These are phyloP conservation scores for Globisporangium nagaii DNA, from an alignment of 352 stramenopile species.

Conservation along the genomic window DNA sequence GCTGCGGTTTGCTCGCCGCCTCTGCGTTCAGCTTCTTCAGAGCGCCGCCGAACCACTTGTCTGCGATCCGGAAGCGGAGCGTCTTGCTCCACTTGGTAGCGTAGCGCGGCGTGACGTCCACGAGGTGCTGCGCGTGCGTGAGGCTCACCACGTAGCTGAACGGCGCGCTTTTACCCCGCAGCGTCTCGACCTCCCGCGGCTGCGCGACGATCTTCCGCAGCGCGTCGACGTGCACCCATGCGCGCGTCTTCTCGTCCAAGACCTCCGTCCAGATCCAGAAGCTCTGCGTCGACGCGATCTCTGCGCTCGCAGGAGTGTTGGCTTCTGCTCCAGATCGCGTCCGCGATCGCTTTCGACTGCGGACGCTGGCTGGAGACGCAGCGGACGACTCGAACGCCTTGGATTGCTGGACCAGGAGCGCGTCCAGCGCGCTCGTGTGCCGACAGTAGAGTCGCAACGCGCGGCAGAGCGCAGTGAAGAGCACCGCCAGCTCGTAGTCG, in stretches of 20 bases:
- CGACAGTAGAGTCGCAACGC: slow-evolving; percentile 43
- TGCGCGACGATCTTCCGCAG: slow-evolving; percentile 36
- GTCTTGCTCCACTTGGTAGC: slow-evolving; percentile 59
- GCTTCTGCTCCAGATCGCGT: background rate
- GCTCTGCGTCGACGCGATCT: slow-evolving; percentile 6
- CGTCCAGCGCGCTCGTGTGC: slow-evolving; percentile 46
- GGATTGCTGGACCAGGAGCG: slow-evolving; percentile 36
- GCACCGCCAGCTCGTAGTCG: slow-evolving; percentile 43
- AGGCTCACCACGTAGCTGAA: slow-evolving; percentile 67
- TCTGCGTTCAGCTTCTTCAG: slow-evolving; percentile 36
- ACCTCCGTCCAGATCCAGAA: slow-evolving; percentile 71
- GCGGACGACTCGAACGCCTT: slow-evolving; percentile 33
- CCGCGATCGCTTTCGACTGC: slow-evolving; percentile 3
- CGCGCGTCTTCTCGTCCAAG: slow-evolving; percentile 34
- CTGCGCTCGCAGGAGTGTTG: background rate
- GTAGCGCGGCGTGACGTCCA: slow-evolving; percentile 70
- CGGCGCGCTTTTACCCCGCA: slow-evolving; percentile 37
- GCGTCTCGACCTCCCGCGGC: slow-evolving; percentile 39
- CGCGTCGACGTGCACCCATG: slow-evolving; percentile 62
- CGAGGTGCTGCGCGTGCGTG: slow-evolving; percentile 33
- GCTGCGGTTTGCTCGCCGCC: background rate
- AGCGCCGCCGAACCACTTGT: slow-evolving; percentile 43
- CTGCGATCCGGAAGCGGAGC: slow-evolving; percentile 37
- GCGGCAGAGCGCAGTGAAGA: slow-evolving; percentile 65
- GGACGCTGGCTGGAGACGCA: background rate